A percentile compares a stretch with the other conserved stretches of the same genome.
Evolutionary conservation across 345 rosid species (phyloP).

Genomic region (Ceriops zippeliana): DNA sequence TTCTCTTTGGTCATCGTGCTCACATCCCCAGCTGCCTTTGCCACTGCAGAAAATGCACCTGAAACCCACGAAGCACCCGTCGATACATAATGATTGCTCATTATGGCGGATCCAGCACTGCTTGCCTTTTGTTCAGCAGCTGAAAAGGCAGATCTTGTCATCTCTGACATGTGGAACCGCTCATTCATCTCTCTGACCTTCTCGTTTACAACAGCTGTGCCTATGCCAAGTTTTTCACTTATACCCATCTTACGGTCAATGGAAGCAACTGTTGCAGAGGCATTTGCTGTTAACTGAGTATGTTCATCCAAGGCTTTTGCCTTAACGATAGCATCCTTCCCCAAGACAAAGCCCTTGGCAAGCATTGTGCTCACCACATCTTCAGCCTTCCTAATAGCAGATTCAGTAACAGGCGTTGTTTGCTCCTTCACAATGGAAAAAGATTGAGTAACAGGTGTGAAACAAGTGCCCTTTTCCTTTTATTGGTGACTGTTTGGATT

Average conservation of each 20-base stretch:
- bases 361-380: constrained; percentile 56
- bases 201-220: constrained; percentile 37
- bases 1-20: constrained; percentile 40
- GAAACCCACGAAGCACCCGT: constrained; percentile 48
- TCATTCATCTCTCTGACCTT: constrained; percentile 45
- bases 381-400: constrained; percentile 44
- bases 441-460: background rate
- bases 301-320: constrained; percentile 48
- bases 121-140: constrained; percentile 48
- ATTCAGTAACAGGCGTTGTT: background rate
- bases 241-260: constrained; percentile 37
- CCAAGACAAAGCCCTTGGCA: constrained; percentile 49
- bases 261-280: constrained; percentile 44
- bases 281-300: constrained; percentile 38
- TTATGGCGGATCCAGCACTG: constrained; percentile 34
- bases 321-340: constrained; percentile 47
- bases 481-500: too few relatives aligned
- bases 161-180: constrained; percentile 37
- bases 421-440: background rate
- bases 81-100: constrained; percentile 39
- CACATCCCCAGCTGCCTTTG: constrained; percentile 44
- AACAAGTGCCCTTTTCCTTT: too few relatives aligned
- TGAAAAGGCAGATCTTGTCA: constrained; percentile 35
- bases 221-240: constrained; percentile 35
- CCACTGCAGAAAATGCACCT: constrained; percentile 33